Base-by-base conservation (phyloP, 1,284 basidiomycete species). In the Puccinia polysora region DNA sequence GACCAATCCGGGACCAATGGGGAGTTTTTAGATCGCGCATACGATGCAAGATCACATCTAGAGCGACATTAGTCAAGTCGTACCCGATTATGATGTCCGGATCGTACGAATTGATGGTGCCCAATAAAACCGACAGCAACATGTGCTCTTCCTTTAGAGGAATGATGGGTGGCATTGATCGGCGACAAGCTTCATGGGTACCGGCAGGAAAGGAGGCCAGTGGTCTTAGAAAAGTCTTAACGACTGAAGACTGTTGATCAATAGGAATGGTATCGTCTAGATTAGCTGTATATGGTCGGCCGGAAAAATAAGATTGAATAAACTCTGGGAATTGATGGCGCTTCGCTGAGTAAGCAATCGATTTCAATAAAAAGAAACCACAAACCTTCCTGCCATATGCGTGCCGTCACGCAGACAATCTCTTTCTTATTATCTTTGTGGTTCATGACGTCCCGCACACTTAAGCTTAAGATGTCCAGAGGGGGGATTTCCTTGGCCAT, bases 51-150 rank as follows among this genome's bases (percentile, higher is more conserved):
- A 99, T 83, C 28, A 96, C 89, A 77, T 98, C 95, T 34, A 97
- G 85, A 3, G 89, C 88, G 53, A 89, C 89, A n/a, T 91, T 93
- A 12, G 91, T 83, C 80, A 99, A 95, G 73, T 97, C 93, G 78
- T 97, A 93, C 0, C 95, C 93, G 36, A 98, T 85, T 63, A 98
- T 87, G 38, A 97, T 87, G 79, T 99, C 96, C 0, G 96, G 94
- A 78, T 98, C 96, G 30, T 89, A 85, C 77, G 88, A 88, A 78
- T 90, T 86, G 38, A 97, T 85, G 6, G 88, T 86, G 53, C 86
- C 92, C 18, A 70, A 58, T 52, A 70, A 32, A 36, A 52, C 50
- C 2, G 43, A 55, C 1, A 73, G 50, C 34, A 73, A 25, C 32
- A 55, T 64, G 15, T 64, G 47, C 34, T 73, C 70, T 25, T 64